Evolutionary conservation across 352 stramenopile species (phyloP), one percentile per base, ranked within the genome.

Genomic region (Phytophthora pini): DNA sequence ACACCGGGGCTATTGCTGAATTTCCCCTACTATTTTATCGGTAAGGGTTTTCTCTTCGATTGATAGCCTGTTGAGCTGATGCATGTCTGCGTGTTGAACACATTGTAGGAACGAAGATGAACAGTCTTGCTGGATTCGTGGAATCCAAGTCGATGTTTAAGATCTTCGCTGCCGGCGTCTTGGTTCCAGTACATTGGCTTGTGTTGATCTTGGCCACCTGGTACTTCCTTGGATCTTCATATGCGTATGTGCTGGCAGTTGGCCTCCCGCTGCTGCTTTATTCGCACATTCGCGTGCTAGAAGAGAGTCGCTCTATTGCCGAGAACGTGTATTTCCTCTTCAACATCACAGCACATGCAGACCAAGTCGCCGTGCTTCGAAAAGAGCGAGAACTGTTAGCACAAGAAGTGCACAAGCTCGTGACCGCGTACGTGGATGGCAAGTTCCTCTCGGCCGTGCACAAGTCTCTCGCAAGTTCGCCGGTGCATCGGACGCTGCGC

Each of bases 121-220:
- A 93, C 55, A 81, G 62, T 32, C 51, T 86, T 2, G 84, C 84
- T 4, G 84, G 84, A 8, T 91, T 81, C 38, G 73, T 87, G 46
- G 82, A 93, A 68, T 93, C 82, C 22, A 87, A 82, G 68, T 90
- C 80, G 4, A 90, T 91, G 82, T 91, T 91, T 61, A 93, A 93
- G 69, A 89, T 91, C 56, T 88, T 90, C 51, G 82, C 79, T 11
- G 80, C 77, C 8, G 73, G 84, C 67, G 63, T 93, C 1, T 61
- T 93, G 12, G 75, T 93, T 15, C 84, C 84, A 4, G 61, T 88
- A 29, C 82, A 92, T 36, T 93, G 84, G 82, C 44, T 89, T 10
- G 62, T 87, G 40, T 52, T 92, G 12, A 87, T 93, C 31, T 47
- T 89, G 24, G 63, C 72, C 36, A 76, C 73, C 1, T 89, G 80